Evolutionary conservation across 2,329 filamentous ascomycete genomes (phyloP).

Genomic region (Trichoderma sp.): DNA sequence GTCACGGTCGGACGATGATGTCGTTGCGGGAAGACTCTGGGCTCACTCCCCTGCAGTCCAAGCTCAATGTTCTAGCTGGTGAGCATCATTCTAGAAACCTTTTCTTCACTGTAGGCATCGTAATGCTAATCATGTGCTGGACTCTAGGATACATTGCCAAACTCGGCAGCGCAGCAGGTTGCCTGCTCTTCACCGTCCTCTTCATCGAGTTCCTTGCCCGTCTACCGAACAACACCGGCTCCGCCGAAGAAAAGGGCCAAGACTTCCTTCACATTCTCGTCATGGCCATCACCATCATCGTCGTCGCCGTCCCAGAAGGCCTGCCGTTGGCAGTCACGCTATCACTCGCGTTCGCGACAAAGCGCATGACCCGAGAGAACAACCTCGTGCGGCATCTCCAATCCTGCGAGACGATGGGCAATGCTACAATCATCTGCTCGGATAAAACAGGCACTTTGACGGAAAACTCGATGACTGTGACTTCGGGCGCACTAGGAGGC

Average conservation of each 20-base stretch:
- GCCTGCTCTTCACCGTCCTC: conserved; percentile 74
- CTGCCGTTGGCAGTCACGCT: conserved; percentile 68
- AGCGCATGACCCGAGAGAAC: conserved; percentile 70
- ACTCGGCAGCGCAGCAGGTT: conserved; percentile 64
- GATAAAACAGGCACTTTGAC: conserved; percentile 53
- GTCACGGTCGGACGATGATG: conserved; percentile 59
- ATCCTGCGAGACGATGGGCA: conserved; percentile 73
- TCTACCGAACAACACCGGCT: conserved; percentile 54
- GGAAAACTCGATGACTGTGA: conserved; percentile 37
- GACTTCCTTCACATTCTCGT: conserved; percentile 67
- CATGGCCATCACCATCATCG: conserved; percentile 66
- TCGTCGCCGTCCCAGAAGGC: conserved; percentile 69
- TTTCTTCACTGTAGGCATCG: background rate
- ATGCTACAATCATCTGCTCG: conserved; percentile 74
- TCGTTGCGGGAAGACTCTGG: conserved; percentile 55
- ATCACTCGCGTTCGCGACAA: conserved; percentile 69
- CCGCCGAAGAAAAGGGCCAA: conserved; percentile 58
- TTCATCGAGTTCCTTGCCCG: conserved; percentile 74
- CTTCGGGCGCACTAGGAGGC: conserved; percentile 25
- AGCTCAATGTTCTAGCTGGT: conserved; percentile 47
- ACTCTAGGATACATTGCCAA: conserved; percentile 40
- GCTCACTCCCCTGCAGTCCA: conserved; percentile 57
- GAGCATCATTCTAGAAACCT: too few relatives aligned
- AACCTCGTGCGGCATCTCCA: conserved; percentile 68
- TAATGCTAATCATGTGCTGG: background rate